Conservation (phyloP, 768 basidiomycete genomes). For the Ramaria rubella region DNA sequence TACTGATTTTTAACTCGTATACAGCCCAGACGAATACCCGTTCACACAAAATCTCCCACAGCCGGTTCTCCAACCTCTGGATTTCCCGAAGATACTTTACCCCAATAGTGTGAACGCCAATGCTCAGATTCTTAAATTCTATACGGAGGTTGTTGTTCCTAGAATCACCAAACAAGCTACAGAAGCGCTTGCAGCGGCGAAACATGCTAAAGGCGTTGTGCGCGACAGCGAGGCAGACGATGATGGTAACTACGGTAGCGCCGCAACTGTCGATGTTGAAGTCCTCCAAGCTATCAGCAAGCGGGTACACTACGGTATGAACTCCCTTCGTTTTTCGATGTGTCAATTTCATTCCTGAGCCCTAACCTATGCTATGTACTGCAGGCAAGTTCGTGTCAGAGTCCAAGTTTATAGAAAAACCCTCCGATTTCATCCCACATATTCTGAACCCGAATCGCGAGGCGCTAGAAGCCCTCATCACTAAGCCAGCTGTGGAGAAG, state of each 20-base stretch:
- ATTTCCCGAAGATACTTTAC: conserved; percentile 71
- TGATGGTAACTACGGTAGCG: conserved; percentile 97
- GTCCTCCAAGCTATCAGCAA: conserved; percentile 97
- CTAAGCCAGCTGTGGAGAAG: conserved; percentile 94
- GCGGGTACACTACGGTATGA: conserved; percentile 92
- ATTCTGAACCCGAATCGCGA: conserved; percentile 73
- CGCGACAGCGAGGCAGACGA: conserved; percentile 74
- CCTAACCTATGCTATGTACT: too few species aligned
- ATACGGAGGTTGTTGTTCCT: conserved; percentile 81
- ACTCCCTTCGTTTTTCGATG: background rate
- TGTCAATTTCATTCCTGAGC: background rate
- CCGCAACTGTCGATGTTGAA: conserved; percentile 91
- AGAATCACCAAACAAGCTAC: conserved; percentile 77
- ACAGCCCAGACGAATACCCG: conserved; percentile 95
- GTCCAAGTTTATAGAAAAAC: conserved; percentile 86
- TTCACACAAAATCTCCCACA: conserved; percentile 79
- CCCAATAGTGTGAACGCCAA: conserved; percentile 84
- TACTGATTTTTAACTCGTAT: background rate
- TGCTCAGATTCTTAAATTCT: conserved; percentile 79
- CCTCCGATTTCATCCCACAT: conserved; percentile 86
- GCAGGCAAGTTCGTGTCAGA: conserved; percentile 98
- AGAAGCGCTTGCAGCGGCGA: conserved; percentile 52
- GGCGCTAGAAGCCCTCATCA: conserved; percentile 80
- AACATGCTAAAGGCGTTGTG: conserved; percentile 58
- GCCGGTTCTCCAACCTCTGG: conserved; percentile 69